A percentile compares a stretch with the other conserved stretches of the same genome.
These are phyloP conservation scores for Nothophytophthora sp. DNA, from an alignment of 352 stramenopile genomes.

Conservation along the genomic window DNA sequence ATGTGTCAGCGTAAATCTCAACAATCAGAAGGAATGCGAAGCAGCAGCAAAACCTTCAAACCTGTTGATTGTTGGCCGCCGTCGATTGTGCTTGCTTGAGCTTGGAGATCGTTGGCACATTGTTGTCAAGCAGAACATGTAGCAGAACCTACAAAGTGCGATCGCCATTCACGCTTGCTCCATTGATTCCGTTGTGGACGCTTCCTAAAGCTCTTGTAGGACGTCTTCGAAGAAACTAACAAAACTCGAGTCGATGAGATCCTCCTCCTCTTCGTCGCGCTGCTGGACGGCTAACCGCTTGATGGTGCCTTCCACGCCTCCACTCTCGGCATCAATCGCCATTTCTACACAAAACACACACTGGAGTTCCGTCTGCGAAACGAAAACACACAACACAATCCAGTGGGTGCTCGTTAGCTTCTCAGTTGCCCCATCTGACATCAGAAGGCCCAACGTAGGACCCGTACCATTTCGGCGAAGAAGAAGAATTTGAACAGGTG, in stretches of 20 bases:
- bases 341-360: conserved; percentile 86
- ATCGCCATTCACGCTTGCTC: conserved; percentile 19
- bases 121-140: too few species aligned
- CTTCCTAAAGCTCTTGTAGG: conserved; percentile 61
- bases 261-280: conserved; percentile 58
- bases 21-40: too few species aligned
- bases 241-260: conserved; percentile 87
- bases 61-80: too few species aligned
- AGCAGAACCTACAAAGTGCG: too few species aligned
- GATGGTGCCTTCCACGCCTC: conserved; percentile 58
- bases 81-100: too few species aligned
- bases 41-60: too few species aligned
- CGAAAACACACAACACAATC: background rate
- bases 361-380: conserved; percentile 64
- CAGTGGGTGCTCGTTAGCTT: too few species aligned
- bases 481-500: conserved; percentile 89
- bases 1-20: too few species aligned
- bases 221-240: conserved; percentile 83
- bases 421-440: too few species aligned
- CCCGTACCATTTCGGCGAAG: conserved; percentile 78
- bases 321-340: conserved; percentile 59
- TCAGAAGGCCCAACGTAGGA: background rate
- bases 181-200: conserved; percentile 20
- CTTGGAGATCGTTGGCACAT: too few species aligned
- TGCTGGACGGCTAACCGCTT: conserved; percentile 72